phyloP scores from a whole-genome alignment of 148 eudicot species.

The Bassia scoparia region DNA sequence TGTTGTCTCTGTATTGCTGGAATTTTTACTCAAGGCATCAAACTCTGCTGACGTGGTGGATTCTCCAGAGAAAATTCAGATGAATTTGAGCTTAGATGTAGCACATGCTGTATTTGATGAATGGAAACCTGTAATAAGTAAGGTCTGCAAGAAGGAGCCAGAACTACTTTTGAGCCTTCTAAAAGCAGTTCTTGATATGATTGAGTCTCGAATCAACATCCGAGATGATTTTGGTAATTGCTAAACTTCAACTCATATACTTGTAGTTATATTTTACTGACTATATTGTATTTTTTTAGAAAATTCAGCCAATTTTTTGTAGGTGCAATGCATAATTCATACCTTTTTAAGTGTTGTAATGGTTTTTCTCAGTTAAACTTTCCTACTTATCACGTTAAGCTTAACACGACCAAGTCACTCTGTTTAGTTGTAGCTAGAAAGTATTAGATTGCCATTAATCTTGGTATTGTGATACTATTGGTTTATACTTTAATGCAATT shows the following conservation, averaged over 20 bases:
- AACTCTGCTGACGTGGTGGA: constrained; percentile 36
- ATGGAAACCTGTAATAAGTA: constrained; percentile 72
- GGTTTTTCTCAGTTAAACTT: too few species aligned
- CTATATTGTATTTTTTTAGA: too few species aligned
- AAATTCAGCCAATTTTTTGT: too few species aligned
- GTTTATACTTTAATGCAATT: constrained; percentile 5
- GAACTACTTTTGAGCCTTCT: constrained; percentile 61
- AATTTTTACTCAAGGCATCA: constrained; percentile 54
- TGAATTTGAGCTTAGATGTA: constrained; percentile 28
- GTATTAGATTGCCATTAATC: background rate
- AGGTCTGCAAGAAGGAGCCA: constrained; percentile 65
- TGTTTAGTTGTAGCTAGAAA: background rate
- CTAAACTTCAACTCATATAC: too few species aligned
- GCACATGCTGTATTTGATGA: constrained; percentile 47
- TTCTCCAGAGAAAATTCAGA: constrained; percentile 33
- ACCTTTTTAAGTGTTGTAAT: too few species aligned
- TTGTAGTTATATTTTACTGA: too few species aligned
- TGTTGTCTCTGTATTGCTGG: constrained; percentile 52
- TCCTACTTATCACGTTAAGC: too few species aligned
- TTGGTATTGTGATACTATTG: background rate
- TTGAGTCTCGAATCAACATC: constrained; percentile 44
- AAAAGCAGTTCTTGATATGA: constrained; percentile 55
- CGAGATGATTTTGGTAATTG: constrained; percentile 50
- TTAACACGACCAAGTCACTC: too few species aligned
- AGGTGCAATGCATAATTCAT: too few species aligned